A percentile compares a stretch with the other conserved stretches of the same genome.
Conservation (phyloP, 2,329 filamentous ascomycete species). For the Sarocladium brachiariae region DNA sequence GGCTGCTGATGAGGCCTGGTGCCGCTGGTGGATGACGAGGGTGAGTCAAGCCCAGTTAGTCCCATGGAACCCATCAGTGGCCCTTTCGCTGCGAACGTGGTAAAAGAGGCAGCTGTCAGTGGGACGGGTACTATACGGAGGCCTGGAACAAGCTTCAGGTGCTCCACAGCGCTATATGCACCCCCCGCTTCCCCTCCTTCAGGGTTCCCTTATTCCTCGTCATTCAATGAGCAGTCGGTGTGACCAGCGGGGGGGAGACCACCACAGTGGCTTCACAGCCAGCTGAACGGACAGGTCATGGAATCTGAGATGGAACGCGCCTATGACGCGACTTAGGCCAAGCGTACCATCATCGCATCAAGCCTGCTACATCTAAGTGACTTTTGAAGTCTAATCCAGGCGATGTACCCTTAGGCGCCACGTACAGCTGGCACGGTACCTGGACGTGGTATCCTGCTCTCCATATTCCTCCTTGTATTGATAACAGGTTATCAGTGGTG, state of each 20-base stretch:
- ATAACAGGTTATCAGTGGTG: constrained; percentile 3
- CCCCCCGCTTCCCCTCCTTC: not conserved
- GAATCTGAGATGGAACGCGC: not conserved
- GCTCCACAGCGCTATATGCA: constrained; percentile 1
- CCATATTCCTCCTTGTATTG: not conserved
- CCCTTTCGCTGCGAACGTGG: not conserved
- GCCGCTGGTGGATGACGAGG: not conserved
- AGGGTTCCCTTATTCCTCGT: not conserved
- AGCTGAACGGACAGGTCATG: not conserved
- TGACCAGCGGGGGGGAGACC: not conserved
- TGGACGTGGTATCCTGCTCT: not conserved
- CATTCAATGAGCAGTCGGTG: not conserved
- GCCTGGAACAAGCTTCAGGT: no score
- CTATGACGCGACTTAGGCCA: constrained; percentile 7
- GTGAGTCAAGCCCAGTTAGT: not conserved
- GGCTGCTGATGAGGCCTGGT: not conserved
- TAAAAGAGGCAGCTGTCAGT: not conserved
- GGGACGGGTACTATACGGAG: not conserved
- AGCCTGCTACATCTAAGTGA: no score
- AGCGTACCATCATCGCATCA: not conserved
- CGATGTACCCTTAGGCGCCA: no score
- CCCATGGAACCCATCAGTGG: not conserved
- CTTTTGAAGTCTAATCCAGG: not conserved
- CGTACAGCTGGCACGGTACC: no score
- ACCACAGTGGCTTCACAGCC: not conserved